These are phyloP conservation scores for Rhizomucor miehei DNA, from an alignment of 371 early-diverging fungal genomes.

Conservation along the genomic window DNA sequence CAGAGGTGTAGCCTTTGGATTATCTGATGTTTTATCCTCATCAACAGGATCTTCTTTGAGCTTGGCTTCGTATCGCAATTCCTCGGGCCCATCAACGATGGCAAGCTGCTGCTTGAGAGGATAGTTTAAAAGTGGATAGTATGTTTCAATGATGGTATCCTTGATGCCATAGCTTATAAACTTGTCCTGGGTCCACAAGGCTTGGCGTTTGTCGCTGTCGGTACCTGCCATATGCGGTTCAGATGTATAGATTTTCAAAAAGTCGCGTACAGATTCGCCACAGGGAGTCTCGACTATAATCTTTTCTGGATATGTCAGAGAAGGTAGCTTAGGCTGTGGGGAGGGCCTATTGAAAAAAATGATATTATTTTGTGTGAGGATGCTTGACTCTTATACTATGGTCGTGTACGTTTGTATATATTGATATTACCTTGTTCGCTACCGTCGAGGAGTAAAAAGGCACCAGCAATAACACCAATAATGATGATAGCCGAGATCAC, in stretches of 20 bases:
- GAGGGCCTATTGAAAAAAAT: no score
- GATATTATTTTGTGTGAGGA: no score
- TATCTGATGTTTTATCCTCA: slow-evolving; percentile 52
- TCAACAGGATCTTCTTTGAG: slow-evolving; percentile 53
- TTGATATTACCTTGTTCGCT: no score
- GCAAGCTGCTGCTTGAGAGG: slow-evolving; percentile 53
- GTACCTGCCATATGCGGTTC: slow-evolving; percentile 51
- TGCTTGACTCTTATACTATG: no score
- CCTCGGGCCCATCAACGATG: slow-evolving; percentile 45
- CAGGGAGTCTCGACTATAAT: slow-evolving; percentile 7
- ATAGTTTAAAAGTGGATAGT: slow-evolving; percentile 59
- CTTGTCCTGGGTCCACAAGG: slow-evolving; percentile 55
- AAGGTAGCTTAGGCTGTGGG: not conserved
- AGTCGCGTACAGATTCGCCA: slow-evolving; percentile 20
- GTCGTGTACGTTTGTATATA: no score
- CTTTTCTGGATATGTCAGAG: slow-evolving; percentile 4
- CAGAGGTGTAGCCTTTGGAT: slow-evolving; percentile 50
- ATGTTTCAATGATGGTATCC: slow-evolving; percentile 50
- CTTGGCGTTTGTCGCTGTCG: slow-evolving; percentile 36
- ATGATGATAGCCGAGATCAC: no score
- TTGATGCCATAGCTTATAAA: slow-evolving; percentile 49
- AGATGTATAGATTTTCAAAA: slow-evolving; percentile 48
- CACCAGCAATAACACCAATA: no score
- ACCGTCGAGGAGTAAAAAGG: no score
- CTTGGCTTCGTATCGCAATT: slow-evolving; percentile 46